Evolutionary conservation across 495 filamentous ascomycete genomes (phyloP), one percentile per base, ranked within the genome.

Genomic region (Aspergillus ostianus): DNA sequence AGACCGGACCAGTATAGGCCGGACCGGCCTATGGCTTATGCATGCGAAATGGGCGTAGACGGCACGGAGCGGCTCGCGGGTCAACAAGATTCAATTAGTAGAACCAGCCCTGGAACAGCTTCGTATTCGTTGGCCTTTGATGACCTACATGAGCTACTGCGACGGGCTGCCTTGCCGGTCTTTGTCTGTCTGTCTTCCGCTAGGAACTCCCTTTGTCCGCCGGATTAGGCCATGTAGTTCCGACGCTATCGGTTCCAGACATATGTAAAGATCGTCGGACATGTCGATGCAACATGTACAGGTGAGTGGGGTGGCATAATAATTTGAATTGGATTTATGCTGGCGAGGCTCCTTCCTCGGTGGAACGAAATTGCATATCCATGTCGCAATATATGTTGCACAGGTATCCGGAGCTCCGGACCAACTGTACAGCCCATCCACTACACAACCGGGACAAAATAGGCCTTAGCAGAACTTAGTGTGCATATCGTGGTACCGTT

Each of bases 1-100:
- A 9, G 32, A 12, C 32, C 9, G 6, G 32, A 6, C 32, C n/a
- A n/a, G n/a, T n/a, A n/a, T 36, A 23, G 47, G 51, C 55, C 51
- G 45, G 55, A 49, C 55, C 47, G 45, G 55, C 50, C 55, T 13
- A 49, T 57, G 45, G 55, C 50, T 47, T 13, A 49, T 57, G 47
- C 47, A 57, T 49, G 55, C 27, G 47, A 47, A 36, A 17, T 20
- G 41, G 19, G 27, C 41, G 36, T 17, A 41, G 13, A 41, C 36
- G 36, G 36, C 36, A 41, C 36, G 36, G 29, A 27, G 30, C 51
- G 51, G 30, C 9, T 53, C 36, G 36, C 36, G 2, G 2, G 6
- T 41, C 36, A 41, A 41, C 36, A 41, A 15, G 3, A 17, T 32
- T 10, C 12, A 41, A 12, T 41, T 41, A 36, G 36, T 41, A 41